Base-by-base conservation (phyloP, 2,329 filamentous ascomycete genomes). In the Coniella lustricola region DNA sequence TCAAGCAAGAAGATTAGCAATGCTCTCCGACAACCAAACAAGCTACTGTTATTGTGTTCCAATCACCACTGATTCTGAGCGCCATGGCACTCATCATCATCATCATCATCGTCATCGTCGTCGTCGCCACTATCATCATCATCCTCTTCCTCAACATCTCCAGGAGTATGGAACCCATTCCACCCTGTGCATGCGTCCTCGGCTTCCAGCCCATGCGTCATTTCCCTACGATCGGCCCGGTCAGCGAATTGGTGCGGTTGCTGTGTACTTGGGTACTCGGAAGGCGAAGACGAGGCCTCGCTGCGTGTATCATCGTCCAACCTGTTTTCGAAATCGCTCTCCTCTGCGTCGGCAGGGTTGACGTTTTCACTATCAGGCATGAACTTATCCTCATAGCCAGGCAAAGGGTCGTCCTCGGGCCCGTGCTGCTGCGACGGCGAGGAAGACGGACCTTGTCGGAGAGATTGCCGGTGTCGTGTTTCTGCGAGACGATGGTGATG, bases 321-420 rank as follows among this genome's bases (percentile, higher is more conserved):
- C 5, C 25, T 29, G 25, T 29, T 29, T 10, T 29, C 25, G n/a
- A 54, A 54, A n/a, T 59, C 57, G 12, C 59, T 25, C 29, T 41
- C 38, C 29, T 31, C 64, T 2, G 55, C 56, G 16, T 55, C 56
- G 8, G 57, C 54, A 2, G 74, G 74, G 40, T 78, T 71, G 31
- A 72, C 60, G 49, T 79, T 79, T 55, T 81, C 77, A 2, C 66
- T 68, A 44, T 79, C 71, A 1, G 67, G 70, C 54, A 69, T 65
- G 37, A 21, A 5, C 7, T 64, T 64, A 48, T 75, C 76, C 52
- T 79, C 76, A 42, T 81, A 75, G 8, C 77, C 77, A 0, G 70
- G 73, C 75, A 76, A 78, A 2, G 71, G 70, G 51, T 79, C 73
- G 51, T 81, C 78, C 56, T 80, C 75, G 1, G 74, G 74, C 53